Conservation (phyloP, 331 rosid genomes). For the Rhamnella rubrinervis region DNA sequence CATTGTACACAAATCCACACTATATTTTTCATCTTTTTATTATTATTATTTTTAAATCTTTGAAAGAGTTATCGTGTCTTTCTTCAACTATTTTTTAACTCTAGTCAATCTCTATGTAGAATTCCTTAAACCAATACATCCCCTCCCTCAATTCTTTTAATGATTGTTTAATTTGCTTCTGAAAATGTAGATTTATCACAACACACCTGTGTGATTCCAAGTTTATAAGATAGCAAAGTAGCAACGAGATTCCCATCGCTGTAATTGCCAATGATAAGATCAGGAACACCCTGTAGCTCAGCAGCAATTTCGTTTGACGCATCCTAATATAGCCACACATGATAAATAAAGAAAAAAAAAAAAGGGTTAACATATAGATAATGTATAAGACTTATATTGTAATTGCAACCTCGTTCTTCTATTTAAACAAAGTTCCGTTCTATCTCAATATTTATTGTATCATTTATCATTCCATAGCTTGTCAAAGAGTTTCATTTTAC, state of each 20-base stretch:
- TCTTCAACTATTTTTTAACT: too few species aligned
- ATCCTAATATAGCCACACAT: conserved; percentile 32
- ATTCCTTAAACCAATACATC: neutral
- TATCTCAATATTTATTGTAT: too few species aligned
- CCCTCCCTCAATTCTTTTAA: neutral
- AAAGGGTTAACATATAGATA: neutral
- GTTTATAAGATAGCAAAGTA: conserved; percentile 51
- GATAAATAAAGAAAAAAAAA: neutral
- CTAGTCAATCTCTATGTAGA: too few species aligned
- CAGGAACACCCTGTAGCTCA: conserved; percentile 65
- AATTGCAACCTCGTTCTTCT: too few species aligned
- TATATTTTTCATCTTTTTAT: too few species aligned
- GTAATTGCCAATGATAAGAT: conserved; percentile 60
- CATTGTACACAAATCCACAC: too few species aligned
- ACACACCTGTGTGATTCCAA: conserved; percentile 62
- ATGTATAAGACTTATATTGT: neutral
- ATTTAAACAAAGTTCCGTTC: too few species aligned
- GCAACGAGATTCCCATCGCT: conserved; percentile 78
- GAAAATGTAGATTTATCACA: neutral
- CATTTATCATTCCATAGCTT: too few species aligned
- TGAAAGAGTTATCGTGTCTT: too few species aligned
- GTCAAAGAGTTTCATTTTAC: too few species aligned
- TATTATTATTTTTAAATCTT: too few species aligned
- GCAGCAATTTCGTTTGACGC: conserved; percentile 57
- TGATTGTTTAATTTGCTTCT: neutral